Evolutionary conservation across 2,329 filamentous ascomycete species (phyloP).

Genomic region (Eutypella sp.): DNA sequence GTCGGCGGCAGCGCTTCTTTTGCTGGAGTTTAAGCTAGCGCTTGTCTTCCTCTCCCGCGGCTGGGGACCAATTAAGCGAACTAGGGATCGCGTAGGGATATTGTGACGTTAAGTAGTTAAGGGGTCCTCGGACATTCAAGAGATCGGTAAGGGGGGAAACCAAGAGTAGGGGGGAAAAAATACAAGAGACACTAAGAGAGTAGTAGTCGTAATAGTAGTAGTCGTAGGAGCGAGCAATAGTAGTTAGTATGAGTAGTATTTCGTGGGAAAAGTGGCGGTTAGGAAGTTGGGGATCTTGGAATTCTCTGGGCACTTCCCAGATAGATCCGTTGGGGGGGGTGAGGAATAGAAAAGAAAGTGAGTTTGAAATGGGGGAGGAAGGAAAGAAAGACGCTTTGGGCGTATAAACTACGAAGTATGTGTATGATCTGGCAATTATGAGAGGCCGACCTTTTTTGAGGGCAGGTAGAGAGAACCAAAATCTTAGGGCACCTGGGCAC

Average conservation of each 20-base stretch:
- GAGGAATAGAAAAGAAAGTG: too few relatives aligned
- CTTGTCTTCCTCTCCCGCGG: constrained; percentile 12
- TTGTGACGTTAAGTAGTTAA: constrained; percentile 17
- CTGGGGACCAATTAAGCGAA: constrained; percentile 18
- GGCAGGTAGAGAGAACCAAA: background rate
- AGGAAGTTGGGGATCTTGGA: background rate
- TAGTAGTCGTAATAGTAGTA: background rate
- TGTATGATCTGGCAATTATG: background rate
- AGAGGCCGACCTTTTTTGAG: background rate
- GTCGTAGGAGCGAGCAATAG: background rate
- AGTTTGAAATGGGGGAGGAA: too few relatives aligned
- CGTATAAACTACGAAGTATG: background rate
- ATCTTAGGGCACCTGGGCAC: too few relatives aligned
- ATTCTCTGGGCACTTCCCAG: too few relatives aligned
- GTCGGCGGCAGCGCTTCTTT: constrained; percentile 5
- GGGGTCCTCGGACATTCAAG: constrained; percentile 24
- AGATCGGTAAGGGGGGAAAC: constrained; percentile 3
- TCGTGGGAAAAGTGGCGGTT: background rate
- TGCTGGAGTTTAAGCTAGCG: constrained; percentile 7
- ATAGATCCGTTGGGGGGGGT: background rate
- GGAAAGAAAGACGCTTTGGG: background rate
- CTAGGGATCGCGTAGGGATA: constrained; percentile 17
- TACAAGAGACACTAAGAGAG: background rate
- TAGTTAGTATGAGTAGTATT: too few relatives aligned
- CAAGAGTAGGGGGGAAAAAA: background rate